Evolutionary conservation across 2,329 filamentous ascomycete species (phyloP), one percentile per base, ranked within the genome.

Genomic region (Purpureocillium lavendulum): DNA sequence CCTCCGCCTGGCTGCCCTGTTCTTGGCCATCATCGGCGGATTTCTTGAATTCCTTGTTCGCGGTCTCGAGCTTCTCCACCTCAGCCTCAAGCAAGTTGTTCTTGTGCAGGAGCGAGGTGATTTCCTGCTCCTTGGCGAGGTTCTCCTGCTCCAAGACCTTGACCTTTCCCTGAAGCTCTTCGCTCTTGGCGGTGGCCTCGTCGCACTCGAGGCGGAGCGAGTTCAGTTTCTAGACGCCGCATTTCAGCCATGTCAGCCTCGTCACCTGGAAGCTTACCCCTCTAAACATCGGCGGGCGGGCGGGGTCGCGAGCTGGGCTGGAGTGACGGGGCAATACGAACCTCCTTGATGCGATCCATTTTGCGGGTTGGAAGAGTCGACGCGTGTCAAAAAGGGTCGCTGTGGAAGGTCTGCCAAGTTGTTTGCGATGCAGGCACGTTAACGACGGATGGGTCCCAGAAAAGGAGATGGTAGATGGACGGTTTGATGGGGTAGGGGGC

Each of bases 71-170:
- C 75, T 95, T 95, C 72, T 96, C 90, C 52, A 95, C 82, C 63
- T 97, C 88, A 47, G 65, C 55, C 71, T 97, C 92, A 45, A 97
- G 83, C 45, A 95, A 75, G 58, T 81, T 80, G 71, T 95, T 96
- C 75, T 90, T 94, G 82, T 97, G 90, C 62, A 84, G 80, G 57
- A 97, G 80, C 39, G 92, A 97, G 51, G 86, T 94, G 66, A 97
- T 94, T 66, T 97, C 90, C 69, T 97, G 89, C 73, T 97, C 92
- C 75, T 97, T 97, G 61, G 84, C 75, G 47, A 95, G 76, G 66
- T 88, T 95, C 72, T 97, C 90, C 67, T 95, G 84, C 71, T 98
- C 89, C 49, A 97, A 77, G 40, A 69, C 65, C 77, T 96, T 97
- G 70, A 96, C 77, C 70, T 87, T 89, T 56, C 67, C 51, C 70